A percentile compares a stretch with the other conserved stretches of the same genome.
Conservation (phyloP, 305 asterid genomes). For the Vinca major region DNA sequence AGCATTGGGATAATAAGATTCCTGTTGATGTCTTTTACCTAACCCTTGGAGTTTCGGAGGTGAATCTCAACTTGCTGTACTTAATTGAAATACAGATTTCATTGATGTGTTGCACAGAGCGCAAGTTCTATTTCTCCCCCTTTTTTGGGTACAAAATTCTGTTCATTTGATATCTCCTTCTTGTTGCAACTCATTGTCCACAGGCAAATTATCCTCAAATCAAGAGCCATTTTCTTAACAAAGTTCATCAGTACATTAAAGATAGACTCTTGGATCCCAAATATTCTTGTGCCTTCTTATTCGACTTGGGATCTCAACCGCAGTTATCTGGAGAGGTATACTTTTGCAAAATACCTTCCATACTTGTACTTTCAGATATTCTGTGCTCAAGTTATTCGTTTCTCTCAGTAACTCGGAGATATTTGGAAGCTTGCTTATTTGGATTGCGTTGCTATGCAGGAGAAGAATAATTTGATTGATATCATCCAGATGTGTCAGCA, state of each 20-base stretch:
- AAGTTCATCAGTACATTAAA: constrained; percentile 82
- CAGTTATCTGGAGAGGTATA: constrained; percentile 68
- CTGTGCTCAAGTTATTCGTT: neutral
- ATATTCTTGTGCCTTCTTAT: constrained; percentile 85
- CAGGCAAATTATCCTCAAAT: constrained; percentile 83
- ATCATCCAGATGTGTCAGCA: constrained; percentile 89
- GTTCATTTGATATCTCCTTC: constrained; percentile 17
- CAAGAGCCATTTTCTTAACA: constrained; percentile 56
- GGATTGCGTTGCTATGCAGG: constrained; percentile 41
- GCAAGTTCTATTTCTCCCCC: constrained; percentile 4
- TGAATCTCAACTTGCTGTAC: constrained; percentile 21
- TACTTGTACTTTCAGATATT: neutral
- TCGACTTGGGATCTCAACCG: constrained; percentile 67
- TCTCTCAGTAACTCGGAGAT: neutral
- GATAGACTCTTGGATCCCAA: constrained; percentile 86
- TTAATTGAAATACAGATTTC: neutral
- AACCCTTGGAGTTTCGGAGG: constrained; percentile 79
- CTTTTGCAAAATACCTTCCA: constrained; percentile 13
- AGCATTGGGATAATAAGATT: constrained; percentile 90
- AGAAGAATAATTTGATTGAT: constrained; percentile 64
- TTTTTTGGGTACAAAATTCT: constrained; percentile 1
- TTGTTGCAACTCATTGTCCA: constrained; percentile 19
- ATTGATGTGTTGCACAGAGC: constrained; percentile 2
- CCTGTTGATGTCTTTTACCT: constrained; percentile 75
- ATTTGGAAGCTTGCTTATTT: neutral